Evolutionary conservation across 495 filamentous ascomycete genomes (phyloP).

Genomic region (Gamarada debralockiae): DNA sequence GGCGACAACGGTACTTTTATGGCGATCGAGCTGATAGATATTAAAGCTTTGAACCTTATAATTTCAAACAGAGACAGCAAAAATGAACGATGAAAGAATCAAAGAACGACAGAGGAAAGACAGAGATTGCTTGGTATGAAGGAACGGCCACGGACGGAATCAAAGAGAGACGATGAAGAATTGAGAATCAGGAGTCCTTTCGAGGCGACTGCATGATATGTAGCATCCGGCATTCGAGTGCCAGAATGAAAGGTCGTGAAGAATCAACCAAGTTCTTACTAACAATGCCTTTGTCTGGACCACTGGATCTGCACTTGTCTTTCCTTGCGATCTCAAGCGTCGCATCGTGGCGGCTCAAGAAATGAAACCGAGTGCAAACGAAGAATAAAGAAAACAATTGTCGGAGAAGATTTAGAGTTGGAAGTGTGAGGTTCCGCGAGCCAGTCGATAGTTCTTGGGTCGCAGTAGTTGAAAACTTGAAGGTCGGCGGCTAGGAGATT

Average conservation of each 20-base stretch:
- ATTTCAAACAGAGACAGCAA: background rate
- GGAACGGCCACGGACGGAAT: background rate
- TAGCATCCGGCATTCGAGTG: slow-evolving; percentile 14
- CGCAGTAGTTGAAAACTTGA: slow-evolving; percentile 13
- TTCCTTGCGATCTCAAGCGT: slow-evolving; percentile 2
- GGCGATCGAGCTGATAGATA: background rate
- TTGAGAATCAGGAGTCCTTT: too few species aligned
- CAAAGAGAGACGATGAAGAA: slow-evolving; percentile 7
- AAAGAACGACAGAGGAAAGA: slow-evolving; percentile 7
- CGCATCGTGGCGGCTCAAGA: slow-evolving; percentile 16
- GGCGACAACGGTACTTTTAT: too few species aligned
- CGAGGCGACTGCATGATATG: slow-evolving; percentile 11
- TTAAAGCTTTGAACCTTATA: background rate
- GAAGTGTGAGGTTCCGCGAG: background rate
- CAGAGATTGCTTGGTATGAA: background rate
- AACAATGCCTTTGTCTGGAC: slow-evolving; percentile 1
- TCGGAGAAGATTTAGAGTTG: background rate
- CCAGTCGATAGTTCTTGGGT: slow-evolving; percentile 7
- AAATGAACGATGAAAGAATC: background rate
- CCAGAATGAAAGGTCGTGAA: slow-evolving; percentile 8
- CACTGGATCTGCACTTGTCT: background rate
- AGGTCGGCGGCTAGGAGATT: slow-evolving; percentile 5
- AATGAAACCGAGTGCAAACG: slow-evolving; percentile 12
- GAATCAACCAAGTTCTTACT: background rate
- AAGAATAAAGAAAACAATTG: background rate